Conservation (phyloP, 345 rosid species). For the Turritis glabra region DNA sequence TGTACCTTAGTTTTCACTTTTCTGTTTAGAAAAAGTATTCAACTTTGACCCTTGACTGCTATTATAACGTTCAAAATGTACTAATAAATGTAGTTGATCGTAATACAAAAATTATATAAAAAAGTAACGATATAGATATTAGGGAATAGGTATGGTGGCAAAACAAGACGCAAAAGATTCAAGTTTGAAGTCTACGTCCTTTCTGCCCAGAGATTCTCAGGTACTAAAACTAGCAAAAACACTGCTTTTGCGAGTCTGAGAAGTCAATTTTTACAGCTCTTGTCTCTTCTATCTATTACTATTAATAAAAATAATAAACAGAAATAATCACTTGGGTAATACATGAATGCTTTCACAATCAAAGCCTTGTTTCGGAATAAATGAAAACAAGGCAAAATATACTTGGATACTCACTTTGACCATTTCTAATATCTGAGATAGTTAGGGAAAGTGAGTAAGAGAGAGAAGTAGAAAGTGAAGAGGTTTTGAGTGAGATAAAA, state of each 20-base stretch:
- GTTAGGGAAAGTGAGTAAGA: neutral
- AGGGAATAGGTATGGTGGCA: neutral
- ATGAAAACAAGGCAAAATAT: neutral
- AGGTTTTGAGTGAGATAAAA: slow-evolving; percentile 2
- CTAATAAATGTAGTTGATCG: neutral
- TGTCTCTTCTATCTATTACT: neutral
- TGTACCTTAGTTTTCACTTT: neutral
- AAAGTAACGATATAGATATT: no score
- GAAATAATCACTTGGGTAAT: neutral
- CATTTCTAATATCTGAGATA: neutral
- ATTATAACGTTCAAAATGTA: neutral
- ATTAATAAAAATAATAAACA: neutral
- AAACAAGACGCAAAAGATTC: neutral
- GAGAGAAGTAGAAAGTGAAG: slow-evolving; percentile 4
- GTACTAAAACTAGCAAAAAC: slow-evolving; percentile 24
- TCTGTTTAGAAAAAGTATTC: neutral
- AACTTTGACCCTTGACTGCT: slow-evolving; percentile 25
- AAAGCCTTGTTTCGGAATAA: neutral
- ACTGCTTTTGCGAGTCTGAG: slow-evolving; percentile 32
- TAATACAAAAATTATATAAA: no score
- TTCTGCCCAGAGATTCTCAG: neutral
- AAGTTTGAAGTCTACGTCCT: neutral
- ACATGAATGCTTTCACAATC: neutral
- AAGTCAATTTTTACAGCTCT: slow-evolving; percentile 21
- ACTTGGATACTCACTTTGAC: neutral